phyloP scores from a whole-genome alignment of 495 filamentous ascomycete genomes.

The Podospora didyma region DNA sequence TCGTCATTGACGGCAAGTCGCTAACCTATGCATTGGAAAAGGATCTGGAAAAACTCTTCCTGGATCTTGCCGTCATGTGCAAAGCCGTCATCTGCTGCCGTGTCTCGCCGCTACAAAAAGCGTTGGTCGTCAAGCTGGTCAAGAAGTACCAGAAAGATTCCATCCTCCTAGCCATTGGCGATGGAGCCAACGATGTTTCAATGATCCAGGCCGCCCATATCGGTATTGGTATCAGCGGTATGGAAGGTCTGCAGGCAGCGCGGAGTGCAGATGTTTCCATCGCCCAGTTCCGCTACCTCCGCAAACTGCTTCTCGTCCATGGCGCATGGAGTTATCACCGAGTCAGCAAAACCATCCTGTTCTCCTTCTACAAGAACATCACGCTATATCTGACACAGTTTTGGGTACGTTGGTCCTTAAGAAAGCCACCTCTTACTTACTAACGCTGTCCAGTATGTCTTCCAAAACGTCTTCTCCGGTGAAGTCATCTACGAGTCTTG shows the following conservation, averaged over 20 bases:
- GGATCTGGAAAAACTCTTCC: slow-evolving; percentile 88
- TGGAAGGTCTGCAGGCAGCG: slow-evolving; percentile 98
- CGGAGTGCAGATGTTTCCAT: slow-evolving; percentile 95
- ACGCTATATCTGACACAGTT: slow-evolving; percentile 98
- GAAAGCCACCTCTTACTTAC: slow-evolving; percentile 8
- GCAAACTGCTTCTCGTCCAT: slow-evolving; percentile 93
- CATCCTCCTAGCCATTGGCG: slow-evolving; percentile 91
- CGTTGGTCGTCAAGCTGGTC: slow-evolving; percentile 96
- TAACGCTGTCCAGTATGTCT: slow-evolving; percentile 69
- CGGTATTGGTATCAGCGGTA: slow-evolving; percentile 94
- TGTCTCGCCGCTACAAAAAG: slow-evolving; percentile 98
- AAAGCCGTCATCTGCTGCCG: slow-evolving; percentile 99
- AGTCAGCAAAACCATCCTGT: slow-evolving; percentile 92
- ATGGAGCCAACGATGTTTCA: slow-evolving; percentile 97
- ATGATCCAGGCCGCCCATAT: slow-evolving; percentile 99
- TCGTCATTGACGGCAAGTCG: slow-evolving; percentile 96
- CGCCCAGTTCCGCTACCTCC: slow-evolving; percentile 92
- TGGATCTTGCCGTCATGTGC: slow-evolving; percentile 91
- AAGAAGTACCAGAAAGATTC: slow-evolving; percentile 86
- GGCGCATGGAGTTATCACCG: slow-evolving; percentile 98
- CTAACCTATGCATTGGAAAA: slow-evolving; percentile 92
- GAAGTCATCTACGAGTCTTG: slow-evolving; percentile 99
- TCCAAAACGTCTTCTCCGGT: slow-evolving; percentile 97
- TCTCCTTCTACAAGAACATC: slow-evolving; percentile 99
- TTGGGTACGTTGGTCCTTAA: slow-evolving; percentile 60